These are phyloP conservation scores for Trypanosoma boissoni DNA, from an alignment of 208 protist genomes.

Conservation along the genomic window DNA sequence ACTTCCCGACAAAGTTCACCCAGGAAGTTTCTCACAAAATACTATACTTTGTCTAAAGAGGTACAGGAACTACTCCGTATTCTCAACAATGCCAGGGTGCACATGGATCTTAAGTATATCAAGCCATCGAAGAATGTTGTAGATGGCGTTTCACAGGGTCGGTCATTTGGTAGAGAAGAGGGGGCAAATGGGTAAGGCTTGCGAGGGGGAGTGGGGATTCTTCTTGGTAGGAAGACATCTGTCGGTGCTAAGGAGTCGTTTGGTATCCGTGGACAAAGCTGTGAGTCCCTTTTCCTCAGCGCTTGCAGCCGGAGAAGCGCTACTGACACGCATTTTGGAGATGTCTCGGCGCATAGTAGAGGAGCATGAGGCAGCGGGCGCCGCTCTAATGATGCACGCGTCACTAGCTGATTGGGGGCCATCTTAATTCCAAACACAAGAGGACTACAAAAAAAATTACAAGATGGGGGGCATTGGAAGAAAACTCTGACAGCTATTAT, in stretches of 20 bases:
- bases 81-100: too few species aligned
- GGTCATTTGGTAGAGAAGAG: too few species aligned
- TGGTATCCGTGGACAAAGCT: not conserved
- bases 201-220: too few species aligned
- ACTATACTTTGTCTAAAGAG: too few species aligned
- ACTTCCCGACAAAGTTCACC: too few species aligned
- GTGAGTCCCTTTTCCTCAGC: not conserved
- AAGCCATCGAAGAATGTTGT: too few species aligned
- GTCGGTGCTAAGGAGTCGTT: not conserved
- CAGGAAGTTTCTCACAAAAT: too few species aligned
- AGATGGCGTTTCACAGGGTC: too few species aligned
- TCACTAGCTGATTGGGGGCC: constrained; percentile 18
- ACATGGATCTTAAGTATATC: too few species aligned
- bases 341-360: not conserved
- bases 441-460: not conserved
- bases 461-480: constrained; percentile 5
- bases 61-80: too few species aligned
- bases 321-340: not conserved
- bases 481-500: constrained; percentile 10
- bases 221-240: not conserved
- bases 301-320: not conserved
- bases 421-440: constrained; percentile 9
- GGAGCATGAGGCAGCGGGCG: too few species aligned
- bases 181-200: too few species aligned
- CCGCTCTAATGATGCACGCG: constrained; percentile 12